Conservation (phyloP, 805 yeast species). For the Cyberlindnera mycetangii region DNA sequence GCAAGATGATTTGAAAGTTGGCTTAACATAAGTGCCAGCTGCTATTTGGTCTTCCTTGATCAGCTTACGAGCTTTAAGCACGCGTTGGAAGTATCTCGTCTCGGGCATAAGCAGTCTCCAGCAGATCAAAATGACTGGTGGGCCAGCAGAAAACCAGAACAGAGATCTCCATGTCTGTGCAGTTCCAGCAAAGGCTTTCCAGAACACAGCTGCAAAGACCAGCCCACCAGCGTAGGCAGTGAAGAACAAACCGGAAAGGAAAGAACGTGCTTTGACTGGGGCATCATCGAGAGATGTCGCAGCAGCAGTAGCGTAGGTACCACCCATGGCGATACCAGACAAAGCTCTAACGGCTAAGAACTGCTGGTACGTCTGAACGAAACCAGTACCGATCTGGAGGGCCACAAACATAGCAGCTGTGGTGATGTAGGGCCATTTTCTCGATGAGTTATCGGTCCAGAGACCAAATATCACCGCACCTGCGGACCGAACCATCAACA, state of each 20-base stretch:
- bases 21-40: slow-evolving; percentile 29
- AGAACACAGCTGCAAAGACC: slow-evolving; percentile 59
- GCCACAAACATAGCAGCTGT: slow-evolving; percentile 50
- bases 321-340: slow-evolving; percentile 58
- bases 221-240: slow-evolving; percentile 65
- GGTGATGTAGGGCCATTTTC: slow-evolving; percentile 64
- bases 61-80: slow-evolving; percentile 29
- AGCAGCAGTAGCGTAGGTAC: slow-evolving; percentile 42
- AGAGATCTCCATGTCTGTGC: slow-evolving; percentile 62
- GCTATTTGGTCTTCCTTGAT: slow-evolving; percentile 28
- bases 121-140: slow-evolving; percentile 52
- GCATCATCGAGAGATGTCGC: slow-evolving; percentile 58
- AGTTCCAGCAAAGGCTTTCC: slow-evolving; percentile 52
- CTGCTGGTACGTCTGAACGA: slow-evolving; percentile 52
- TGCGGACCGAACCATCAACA: slow-evolving; percentile 66
- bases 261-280: slow-evolving; percentile 58
- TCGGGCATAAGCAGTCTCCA: slow-evolving; percentile 63
- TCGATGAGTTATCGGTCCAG: slow-evolving; percentile 59
- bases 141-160: slow-evolving; percentile 71
- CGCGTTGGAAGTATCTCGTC: slow-evolving; percentile 46
- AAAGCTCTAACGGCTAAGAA: slow-evolving; percentile 62
- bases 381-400: slow-evolving; percentile 66
- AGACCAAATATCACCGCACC: slow-evolving; percentile 70
- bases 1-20: slow-evolving; percentile 24
- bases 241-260: slow-evolving; percentile 58